Percentiles rank a stretch among this genome's conserved stretches.
Conservation (phyloP, 2,329 filamentous ascomycete genomes). For the Neonectria punicea region DNA sequence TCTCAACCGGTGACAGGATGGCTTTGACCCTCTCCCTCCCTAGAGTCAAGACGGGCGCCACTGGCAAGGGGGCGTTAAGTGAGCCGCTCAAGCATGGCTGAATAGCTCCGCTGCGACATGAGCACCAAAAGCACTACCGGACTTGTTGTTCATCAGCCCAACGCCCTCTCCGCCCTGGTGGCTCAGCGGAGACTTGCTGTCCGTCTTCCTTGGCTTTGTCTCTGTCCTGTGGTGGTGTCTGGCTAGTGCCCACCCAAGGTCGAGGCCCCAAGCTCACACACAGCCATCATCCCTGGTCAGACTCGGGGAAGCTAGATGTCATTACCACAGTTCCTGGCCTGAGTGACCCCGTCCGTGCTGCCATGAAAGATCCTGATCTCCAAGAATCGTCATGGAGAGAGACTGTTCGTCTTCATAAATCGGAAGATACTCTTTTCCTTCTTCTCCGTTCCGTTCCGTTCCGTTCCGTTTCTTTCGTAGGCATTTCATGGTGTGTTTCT, state of each 20-base stretch:
- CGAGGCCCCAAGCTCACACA: neutral
- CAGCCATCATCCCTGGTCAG: neutral
- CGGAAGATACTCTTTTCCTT: neutral
- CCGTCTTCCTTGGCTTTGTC: neutral
- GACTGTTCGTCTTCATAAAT: neutral
- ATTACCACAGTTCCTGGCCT: too few species aligned
- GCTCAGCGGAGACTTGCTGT: too few species aligned
- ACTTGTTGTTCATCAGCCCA: too few species aligned
- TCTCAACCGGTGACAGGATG: neutral
- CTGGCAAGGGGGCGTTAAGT: neutral
- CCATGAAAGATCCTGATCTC: neutral
- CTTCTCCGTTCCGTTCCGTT: neutral
- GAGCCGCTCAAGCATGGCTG: neutral
- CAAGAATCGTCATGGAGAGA: neutral
- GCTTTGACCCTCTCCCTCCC: too few species aligned
- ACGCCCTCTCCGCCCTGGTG: too few species aligned
- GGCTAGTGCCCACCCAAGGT: neutral
- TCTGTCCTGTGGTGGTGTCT: neutral
- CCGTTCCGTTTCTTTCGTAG: neutral
- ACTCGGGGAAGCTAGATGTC: too few species aligned
- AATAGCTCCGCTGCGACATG: neutral
- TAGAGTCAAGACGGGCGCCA: neutral
- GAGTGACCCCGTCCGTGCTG: too few species aligned
- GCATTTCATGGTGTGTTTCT: neutral
- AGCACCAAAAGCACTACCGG: too few species aligned